These are phyloP conservation scores for Linnemannia hyalina DNA, from an alignment of 192 early-diverging fungal species.

Conservation along the genomic window DNA sequence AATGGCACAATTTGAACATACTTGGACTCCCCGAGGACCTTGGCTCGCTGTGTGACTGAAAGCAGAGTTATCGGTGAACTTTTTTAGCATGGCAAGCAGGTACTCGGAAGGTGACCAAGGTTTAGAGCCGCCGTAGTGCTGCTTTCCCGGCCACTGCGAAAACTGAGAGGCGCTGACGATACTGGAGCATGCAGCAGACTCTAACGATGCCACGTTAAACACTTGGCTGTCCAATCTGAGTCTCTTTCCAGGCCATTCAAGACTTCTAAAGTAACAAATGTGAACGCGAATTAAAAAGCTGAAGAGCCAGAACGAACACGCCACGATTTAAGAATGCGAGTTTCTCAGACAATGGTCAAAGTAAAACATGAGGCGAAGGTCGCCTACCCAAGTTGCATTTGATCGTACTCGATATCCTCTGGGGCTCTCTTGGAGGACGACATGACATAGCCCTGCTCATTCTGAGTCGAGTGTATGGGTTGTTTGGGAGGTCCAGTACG, in stretches of 20 bases:
- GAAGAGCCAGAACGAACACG: neutral
- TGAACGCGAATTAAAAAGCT: neutral
- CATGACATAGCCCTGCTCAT: neutral
- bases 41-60: conserved; percentile 26
- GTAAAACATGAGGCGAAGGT: neutral
- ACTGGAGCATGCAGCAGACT: conserved; percentile 34
- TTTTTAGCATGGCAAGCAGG: conserved; percentile 10
- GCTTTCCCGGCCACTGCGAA: conserved; percentile 16
- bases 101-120: conserved; percentile 5
- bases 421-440: conserved; percentile 14
- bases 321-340: too few species aligned
- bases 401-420: conserved; percentile 21
- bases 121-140: too few species aligned
- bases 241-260: conserved; percentile 17
- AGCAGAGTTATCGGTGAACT: conserved; percentile 13
- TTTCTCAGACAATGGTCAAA: neutral
- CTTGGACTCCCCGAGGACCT: conserved; percentile 37
- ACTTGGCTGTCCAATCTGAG: neutral
- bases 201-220: conserved; percentile 12
- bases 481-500: neutral
- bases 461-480: neutral
- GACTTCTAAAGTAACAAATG: neutral
- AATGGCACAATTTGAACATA: neutral
- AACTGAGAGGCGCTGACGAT: conserved; percentile 30
- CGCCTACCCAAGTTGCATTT: conserved; percentile 5